phyloP scores from a whole-genome alignment of 345 rosid genomes.

The Gossypium raimondii region DNA sequence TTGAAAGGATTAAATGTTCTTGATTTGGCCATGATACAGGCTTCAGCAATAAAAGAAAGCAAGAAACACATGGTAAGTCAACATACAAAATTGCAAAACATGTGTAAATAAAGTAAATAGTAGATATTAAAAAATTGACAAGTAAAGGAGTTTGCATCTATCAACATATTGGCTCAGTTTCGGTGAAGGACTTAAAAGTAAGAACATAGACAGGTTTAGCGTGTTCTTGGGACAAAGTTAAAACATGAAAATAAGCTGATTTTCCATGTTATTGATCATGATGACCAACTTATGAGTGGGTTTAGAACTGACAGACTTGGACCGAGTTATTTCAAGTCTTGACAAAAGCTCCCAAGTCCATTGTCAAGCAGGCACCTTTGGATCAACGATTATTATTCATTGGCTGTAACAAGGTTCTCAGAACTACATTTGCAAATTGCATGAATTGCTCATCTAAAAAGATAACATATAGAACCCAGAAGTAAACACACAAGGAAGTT shows the following conservation, averaged over 20 bases:
- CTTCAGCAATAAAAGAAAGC: background rate
- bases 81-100: background rate
- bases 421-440: background rate
- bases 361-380: background rate
- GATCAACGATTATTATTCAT: background rate
- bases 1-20: background rate
- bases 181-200: background rate
- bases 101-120: background rate
- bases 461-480: background rate
- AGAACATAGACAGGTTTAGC: background rate
- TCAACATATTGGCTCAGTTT: background rate
- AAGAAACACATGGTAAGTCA: background rate
- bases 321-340: background rate
- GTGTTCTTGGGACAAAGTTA: background rate
- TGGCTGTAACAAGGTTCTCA: background rate
- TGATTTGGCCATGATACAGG: background rate
- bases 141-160: background rate
- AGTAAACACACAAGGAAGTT: background rate
- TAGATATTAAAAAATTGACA: background rate
- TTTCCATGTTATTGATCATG: background rate
- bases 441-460: background rate
- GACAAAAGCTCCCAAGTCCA: background rate
- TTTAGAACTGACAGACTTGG: background rate
- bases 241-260: background rate
- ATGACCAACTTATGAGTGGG: constrained; percentile 2